A percentile compares a stretch with the other conserved stretches of the same genome.
Conservation (phyloP, 2,329 filamentous ascomycete species). For the Mariannaea elegans region DNA sequence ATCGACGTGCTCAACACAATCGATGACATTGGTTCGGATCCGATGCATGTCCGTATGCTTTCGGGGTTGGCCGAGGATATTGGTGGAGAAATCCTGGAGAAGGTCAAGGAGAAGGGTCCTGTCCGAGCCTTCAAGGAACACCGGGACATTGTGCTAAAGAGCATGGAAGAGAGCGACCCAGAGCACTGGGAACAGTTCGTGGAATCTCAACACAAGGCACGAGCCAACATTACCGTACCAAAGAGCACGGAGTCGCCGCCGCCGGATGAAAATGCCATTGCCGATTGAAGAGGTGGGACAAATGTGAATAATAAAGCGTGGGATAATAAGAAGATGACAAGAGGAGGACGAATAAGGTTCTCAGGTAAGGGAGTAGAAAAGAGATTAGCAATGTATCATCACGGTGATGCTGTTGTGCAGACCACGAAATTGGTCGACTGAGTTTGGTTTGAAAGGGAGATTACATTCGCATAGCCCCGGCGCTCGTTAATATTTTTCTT, state of each 20-base stretch:
- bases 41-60: slow-evolving; percentile 62
- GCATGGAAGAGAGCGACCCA: slow-evolving; percentile 68
- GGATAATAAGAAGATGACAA: no score
- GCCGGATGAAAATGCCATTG: slow-evolving; percentile 53
- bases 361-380: background rate
- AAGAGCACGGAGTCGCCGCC: slow-evolving; percentile 34
- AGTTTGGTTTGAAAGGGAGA: slow-evolving; percentile 24
- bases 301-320: no score
- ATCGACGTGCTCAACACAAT: slow-evolving; percentile 58
- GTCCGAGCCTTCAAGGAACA: slow-evolving; percentile 70
- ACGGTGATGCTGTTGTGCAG: slow-evolving; percentile 18
- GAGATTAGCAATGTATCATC: slow-evolving; percentile 20
- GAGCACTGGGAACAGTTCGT: slow-evolving; percentile 71
- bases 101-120: slow-evolving; percentile 66
- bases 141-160: slow-evolving; percentile 57
- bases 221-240: slow-evolving; percentile 58
- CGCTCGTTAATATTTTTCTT: slow-evolving; percentile 35
- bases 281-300: slow-evolving; percentile 43
- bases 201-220: slow-evolving; percentile 68
- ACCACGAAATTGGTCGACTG: slow-evolving; percentile 14
- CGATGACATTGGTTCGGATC: slow-evolving; percentile 60
- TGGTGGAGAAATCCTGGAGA: slow-evolving; percentile 66
- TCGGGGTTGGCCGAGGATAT: slow-evolving; percentile 71
- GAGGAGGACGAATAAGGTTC: background rate
- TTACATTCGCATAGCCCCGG: slow-evolving; percentile 35